Base-by-base conservation (phyloP, 805 yeast genomes). In the Wickerhamomyces tratensis region DNA sequence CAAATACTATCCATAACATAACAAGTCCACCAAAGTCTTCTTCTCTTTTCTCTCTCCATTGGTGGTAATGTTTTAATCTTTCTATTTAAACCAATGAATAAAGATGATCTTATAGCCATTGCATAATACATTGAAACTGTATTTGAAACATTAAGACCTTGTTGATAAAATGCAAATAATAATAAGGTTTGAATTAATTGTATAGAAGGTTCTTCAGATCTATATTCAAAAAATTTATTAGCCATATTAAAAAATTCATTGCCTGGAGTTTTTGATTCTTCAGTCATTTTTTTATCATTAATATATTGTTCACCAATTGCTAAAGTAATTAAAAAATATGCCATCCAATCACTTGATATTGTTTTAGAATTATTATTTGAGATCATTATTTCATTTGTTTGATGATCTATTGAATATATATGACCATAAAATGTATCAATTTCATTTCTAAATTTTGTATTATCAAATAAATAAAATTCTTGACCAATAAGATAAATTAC, bases 1-100 rank as follows among this genome's bases (percentile, higher is more conserved):
- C 67, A 64, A 25, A 61, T 54, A 20, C 61, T 57, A 40, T 64
- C 67, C 49, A 64, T 52, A 6, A 61, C 53, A 46, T 58, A 63
- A 20, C 61, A 59, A 10, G 70, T 62, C 70, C 70, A 65, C 68
- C 69, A 65, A 5, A 64, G 50, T 39, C 65, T 54, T 44, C 64
- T 57, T 25, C 66, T 49, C 39, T 58, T 57, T 29, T 64, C 62
- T 20, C 50, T 48, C 38, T 61, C 63, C 26, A 44, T 47, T 6
- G 42, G 12, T 12, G 53, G 45, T 12, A 52, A 38, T 11, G 48
- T 45, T 11, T 46, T 44, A 10, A 47, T 43, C 33, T 56, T 57
- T 35, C 58, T 49, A 49, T 65, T 68, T 25, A 61, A 48, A 4
- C 65, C 65, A 34, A 61, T 43, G 5, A 59, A 49, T 20, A 64